Base-by-base conservation (phyloP, 2,329 filamentous ascomycete genomes). In the Neonectria hederae region DNA sequence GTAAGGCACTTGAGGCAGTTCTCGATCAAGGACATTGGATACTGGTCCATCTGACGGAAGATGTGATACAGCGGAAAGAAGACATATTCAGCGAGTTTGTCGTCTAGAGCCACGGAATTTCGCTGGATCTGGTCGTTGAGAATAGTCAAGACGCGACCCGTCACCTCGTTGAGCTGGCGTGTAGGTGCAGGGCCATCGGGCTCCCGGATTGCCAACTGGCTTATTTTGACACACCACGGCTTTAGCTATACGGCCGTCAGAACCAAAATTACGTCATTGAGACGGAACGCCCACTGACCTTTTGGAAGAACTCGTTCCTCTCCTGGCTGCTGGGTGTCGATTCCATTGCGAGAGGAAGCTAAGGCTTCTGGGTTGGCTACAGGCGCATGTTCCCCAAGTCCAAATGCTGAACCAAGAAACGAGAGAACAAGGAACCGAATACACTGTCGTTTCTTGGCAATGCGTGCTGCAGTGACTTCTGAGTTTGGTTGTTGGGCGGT, bases 1-100 rank as follows among this genome's bases (percentile, higher is more conserved):
- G 87, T 85, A 35, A 97, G 82, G 70, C 92, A 95, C 75, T 89
- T 88, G 49, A 97, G 83, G 30, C 91, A 90, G 46, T 92, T 79
- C 76, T 99, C 96, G 8, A 96, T 81, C 43, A 92, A 83, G 38
- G 86, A 86, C 51, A 92, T 86, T 1, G 94, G 89, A 58, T 94
- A 88, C 52, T 86, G 84, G 66, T 91, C 87, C 69, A 92, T 90
- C 66, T 89, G 86, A 63, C 93, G 90, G 72, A 99, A 90, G 42
- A 98, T 88, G 71, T 96, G 91, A 0, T 93, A 94, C 0, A 99
- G 83, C 0, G 96, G 96, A 67, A 97, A 97, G 82, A 98, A 98
- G 74, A 92, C 87, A 83, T 98, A 99, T 81, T 97, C 94, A 14
- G 94, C 93, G 19, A 98, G 82, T 76, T 94, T 95, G 56, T 90